A percentile compares a stretch with the other conserved stretches of the same genome.
Evolutionary conservation across 129 eudicot species (phyloP).

Genomic region (Scalesia atractyloides): DNA sequence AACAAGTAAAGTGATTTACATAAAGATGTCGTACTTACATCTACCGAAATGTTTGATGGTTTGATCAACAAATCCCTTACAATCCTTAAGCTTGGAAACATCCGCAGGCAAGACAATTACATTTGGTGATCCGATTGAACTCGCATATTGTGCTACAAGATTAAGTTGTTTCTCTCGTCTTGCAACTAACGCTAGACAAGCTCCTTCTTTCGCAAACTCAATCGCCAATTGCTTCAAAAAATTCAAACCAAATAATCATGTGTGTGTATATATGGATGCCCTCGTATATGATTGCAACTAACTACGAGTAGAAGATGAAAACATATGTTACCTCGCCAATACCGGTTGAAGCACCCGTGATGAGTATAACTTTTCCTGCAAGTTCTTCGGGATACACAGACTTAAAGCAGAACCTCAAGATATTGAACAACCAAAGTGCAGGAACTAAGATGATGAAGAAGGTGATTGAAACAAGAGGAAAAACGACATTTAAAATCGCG

Average conservation of each 20-base stretch:
- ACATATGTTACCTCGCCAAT: slow-evolving; percentile 38
- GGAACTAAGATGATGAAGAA: slow-evolving; percentile 29
- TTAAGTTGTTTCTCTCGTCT: slow-evolving; percentile 44
- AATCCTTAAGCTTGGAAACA: slow-evolving; percentile 55
- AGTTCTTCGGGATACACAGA: slow-evolving; percentile 22
- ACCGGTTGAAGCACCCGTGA: slow-evolving; percentile 47
- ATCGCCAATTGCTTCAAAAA: slow-evolving; percentile 34
- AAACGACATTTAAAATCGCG: slow-evolving; percentile 22
- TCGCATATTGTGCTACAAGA: slow-evolving; percentile 47
- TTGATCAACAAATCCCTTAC: slow-evolving; percentile 40
- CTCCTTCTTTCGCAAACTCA: slow-evolving; percentile 55
- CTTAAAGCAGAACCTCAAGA: slow-evolving; percentile 19
- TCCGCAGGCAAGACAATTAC: slow-evolving; percentile 50
- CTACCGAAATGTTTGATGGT: slow-evolving; percentile 58
- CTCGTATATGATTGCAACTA: neutral
- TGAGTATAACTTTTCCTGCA: slow-evolving; percentile 41
- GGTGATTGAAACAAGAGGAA: slow-evolving; percentile 22
- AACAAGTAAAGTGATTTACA: neutral
- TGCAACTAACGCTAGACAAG: slow-evolving; percentile 59
- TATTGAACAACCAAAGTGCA: slow-evolving; percentile 26
- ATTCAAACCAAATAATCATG: neutral
- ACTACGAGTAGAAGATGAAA: neutral
- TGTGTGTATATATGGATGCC: neutral
- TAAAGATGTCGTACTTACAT: slow-evolving; percentile 39
- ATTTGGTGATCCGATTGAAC: slow-evolving; percentile 52